Base-by-base conservation (phyloP, 768 basidiomycete species). In the Naganishia vaughanmartiniae region DNA sequence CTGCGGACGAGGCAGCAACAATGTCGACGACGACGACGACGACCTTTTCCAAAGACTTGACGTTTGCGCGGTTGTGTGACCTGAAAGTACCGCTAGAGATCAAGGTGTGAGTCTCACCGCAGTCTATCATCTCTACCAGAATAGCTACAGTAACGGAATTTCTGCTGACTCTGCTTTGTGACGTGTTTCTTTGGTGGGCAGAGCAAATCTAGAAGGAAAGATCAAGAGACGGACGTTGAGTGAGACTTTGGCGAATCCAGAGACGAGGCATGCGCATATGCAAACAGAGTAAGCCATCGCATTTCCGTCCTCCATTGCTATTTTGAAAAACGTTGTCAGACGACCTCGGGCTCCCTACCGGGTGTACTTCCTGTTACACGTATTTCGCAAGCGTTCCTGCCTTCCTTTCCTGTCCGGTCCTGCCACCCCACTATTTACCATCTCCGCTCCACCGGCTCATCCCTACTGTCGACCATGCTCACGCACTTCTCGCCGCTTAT, bases 61-160 rank as follows among this genome's bases (percentile, higher is more conserved):
- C 92, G 2, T 96, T 95, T 78, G 93, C 92, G 7, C 89, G 89
- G 78, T 87, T 93, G 24, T 90, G 90, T 66, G 91, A 94, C 80
- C 85, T 96, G 71, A 93, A 91, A 79, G 81, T 91, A 10, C 91
- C 90, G 53, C 87, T 95, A 12, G 92, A 93, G 12, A 48, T 83
- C 70, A 80, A 80, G 70, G 80, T 81, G 79, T 80, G 66, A 69
- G 80, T 70, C 24, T 9, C 19, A n/a, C 31, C n/a, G n/a, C n/a
- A n/a, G n/a, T n/a, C n/a, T n/a, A n/a, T n/a, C n/a, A n/a, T n/a
- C n/a, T n/a, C n/a, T n/a, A n/a, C n/a, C n/a, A n/a, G n/a, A n/a
- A n/a, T n/a, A n/a, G n/a, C n/a, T n/a, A n/a, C n/a, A n/a, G n/a
- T n/a, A n/a, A n/a, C n/a, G n/a, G n/a, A n/a, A n/a, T n/a, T n/a